Evolutionary conservation across 2,329 filamentous ascomycete species (phyloP).

Genomic region (Paramyrothecium roridum): DNA sequence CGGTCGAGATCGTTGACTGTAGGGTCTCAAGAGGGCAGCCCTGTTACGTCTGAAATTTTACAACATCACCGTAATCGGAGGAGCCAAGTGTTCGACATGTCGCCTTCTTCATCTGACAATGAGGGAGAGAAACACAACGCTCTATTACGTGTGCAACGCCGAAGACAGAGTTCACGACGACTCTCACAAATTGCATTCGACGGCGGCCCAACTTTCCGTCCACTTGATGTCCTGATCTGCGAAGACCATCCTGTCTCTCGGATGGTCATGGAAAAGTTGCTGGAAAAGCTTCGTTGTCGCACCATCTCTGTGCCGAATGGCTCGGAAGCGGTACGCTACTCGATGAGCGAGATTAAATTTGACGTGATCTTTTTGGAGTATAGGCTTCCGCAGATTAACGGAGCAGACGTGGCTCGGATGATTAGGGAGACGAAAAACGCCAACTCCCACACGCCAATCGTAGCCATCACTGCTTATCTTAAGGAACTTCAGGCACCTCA

Average conservation of each 20-base stretch:
- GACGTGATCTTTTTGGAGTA: slow-evolving; percentile 99
- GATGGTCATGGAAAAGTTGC: slow-evolving; percentile 96
- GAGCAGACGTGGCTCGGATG: slow-evolving; percentile 94
- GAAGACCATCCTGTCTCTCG: slow-evolving; percentile 96
- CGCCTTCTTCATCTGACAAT: slow-evolving; percentile 95
- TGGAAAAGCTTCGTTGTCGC: slow-evolving; percentile 92
- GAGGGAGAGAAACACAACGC: slow-evolving; percentile 91
- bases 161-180: slow-evolving; percentile 91
- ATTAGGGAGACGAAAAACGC: slow-evolving; percentile 94
- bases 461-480: slow-evolving; percentile 95
- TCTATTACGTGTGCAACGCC: slow-evolving; percentile 84
- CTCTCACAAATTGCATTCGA: slow-evolving; percentile 87
- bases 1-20: slow-evolving; percentile 87
- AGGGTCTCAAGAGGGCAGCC: slow-evolving; percentile 88
- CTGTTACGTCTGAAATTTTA: slow-evolving; percentile 64
- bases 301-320: slow-evolving; percentile 91
- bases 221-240: slow-evolving; percentile 91
- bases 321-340: slow-evolving; percentile 87
- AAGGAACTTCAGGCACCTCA: slow-evolving; percentile 94
- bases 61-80: slow-evolving; percentile 83
- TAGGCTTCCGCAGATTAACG: slow-evolving; percentile 91
- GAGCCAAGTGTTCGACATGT: slow-evolving; percentile 94
- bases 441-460: slow-evolving; percentile 91
- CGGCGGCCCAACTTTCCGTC: slow-evolving; percentile 82
- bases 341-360: slow-evolving; percentile 96